phyloP scores from a whole-genome alignment of 177 flowering plant genomes.

The Vitis hybrid region DNA sequence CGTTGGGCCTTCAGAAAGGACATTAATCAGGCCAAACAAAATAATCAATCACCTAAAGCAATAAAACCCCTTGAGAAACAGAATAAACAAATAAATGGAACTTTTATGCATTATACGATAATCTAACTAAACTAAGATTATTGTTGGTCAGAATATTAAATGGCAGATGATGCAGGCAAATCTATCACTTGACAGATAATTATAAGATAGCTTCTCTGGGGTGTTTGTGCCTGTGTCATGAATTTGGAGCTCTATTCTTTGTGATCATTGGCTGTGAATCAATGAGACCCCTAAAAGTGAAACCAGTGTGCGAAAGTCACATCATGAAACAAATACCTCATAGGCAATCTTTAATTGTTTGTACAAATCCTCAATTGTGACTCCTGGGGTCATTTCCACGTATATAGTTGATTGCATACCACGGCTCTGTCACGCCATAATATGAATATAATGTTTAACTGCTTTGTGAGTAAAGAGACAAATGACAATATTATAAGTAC shows the following conservation, averaged over 20 bases:
- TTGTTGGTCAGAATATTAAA: too few relatives aligned
- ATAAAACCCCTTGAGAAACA: too few relatives aligned
- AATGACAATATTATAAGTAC: background rate
- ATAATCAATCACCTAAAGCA: too few relatives aligned
- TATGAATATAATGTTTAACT: background rate
- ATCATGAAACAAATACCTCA: slow-evolving; percentile 48
- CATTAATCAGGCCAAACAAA: too few relatives aligned
- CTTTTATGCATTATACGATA: too few relatives aligned
- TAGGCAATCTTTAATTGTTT: slow-evolving; percentile 53
- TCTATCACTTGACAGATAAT: too few relatives aligned
- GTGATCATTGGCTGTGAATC: background rate
- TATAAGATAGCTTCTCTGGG: background rate
- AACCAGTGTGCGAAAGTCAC: background rate
- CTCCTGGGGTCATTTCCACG: slow-evolving; percentile 90
- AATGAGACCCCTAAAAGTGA: background rate
- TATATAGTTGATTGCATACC: slow-evolving; percentile 98
- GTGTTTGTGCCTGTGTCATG: background rate
- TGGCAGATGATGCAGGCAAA: too few relatives aligned
- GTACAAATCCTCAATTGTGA: slow-evolving; percentile 65
- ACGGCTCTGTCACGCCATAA: slow-evolving; percentile 56
- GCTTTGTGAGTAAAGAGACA: background rate
- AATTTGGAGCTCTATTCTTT: background rate
- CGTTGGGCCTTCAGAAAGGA: too few relatives aligned
- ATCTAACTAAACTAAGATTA: too few relatives aligned
- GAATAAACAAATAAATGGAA: too few relatives aligned